These are phyloP conservation scores for Collybia sp. DNA, from an alignment of 768 basidiomycete species.

Conservation along the genomic window DNA sequence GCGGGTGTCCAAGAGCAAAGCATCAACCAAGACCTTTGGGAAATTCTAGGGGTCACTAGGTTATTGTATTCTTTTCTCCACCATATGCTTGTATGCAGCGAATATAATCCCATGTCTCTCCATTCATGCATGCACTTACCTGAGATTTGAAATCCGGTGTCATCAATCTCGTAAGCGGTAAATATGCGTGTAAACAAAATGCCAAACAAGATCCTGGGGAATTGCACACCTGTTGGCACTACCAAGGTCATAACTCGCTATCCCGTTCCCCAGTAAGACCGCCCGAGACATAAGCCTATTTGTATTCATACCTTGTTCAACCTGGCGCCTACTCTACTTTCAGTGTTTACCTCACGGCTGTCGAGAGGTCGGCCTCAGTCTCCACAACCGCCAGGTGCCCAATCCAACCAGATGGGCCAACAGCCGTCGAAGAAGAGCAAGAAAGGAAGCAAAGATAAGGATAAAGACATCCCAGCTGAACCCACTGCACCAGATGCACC, in stretches of 20 bases:
- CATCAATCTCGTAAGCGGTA: conserved; percentile 2
- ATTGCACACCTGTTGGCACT: too few species aligned
- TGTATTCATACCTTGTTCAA: conserved; percentile 28
- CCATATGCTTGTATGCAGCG: conserved; percentile 20
- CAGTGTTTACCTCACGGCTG: conserved; percentile 68
- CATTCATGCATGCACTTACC: conserved; percentile 10
- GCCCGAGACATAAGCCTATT: not conserved
- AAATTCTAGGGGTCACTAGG: conserved; percentile 62
- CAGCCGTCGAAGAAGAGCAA: conserved; percentile 80
- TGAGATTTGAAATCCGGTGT: conserved; percentile 9
- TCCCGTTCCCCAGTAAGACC: too few species aligned
- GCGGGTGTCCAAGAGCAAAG: conserved; percentile 93
- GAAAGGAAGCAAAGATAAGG: conserved; percentile 68
- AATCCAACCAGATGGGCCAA: conserved; percentile 68
- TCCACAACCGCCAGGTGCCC: conserved; percentile 52
- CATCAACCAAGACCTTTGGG: conserved; percentile 83
- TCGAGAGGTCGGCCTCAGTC: conserved; percentile 72
- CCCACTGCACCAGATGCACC: conserved; percentile 31
- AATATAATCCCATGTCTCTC: conserved; percentile 22
- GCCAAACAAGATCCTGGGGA: conserved; percentile 22
- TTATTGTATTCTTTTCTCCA: not conserved
- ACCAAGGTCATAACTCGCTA: too few species aligned
- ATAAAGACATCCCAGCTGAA: conserved; percentile 42
- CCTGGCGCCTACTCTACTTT: conserved; percentile 81
- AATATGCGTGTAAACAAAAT: conserved; percentile 22